Base-by-base conservation (phyloP, 768 basidiomycete genomes). In the Rhodotorula kratochvilovae region DNA sequence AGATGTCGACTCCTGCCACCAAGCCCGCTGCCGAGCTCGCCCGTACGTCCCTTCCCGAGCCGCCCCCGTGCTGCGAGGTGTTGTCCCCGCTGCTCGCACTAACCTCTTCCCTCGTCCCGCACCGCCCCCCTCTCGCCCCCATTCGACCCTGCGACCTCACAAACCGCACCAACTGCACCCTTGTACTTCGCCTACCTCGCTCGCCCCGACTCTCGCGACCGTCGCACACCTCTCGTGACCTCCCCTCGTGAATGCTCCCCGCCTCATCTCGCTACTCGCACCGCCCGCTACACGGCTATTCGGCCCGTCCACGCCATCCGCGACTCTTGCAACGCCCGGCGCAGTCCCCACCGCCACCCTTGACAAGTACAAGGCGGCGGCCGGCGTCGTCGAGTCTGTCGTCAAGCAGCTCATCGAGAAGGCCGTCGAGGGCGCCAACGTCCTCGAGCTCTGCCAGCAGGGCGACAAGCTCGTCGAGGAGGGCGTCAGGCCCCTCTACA, bases 381-480 rank as follows among this genome's bases (percentile, higher is more conserved):
- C 91, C 67, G 91, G 94, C 76, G 92, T 95, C 82, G 88, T 90
- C 53, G 86, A 90, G 77, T 85, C 86, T 76, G 91, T 90, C 68
- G 86, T 90, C 79, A 90, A 90, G 82, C 89, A 89, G 83, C 85
- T 98, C 77, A 84, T 96, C 76, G 87, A 86, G 57, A 84, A 88
- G 68, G 83, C 83, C 73, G 81, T 89, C 21, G 90, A 91, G 79
- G 94, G 91, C 42, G 90, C 90, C 76, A 91, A 90, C 82, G 77
- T 83, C 51, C 84, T 94, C 82, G 92, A 96, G 83, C 86, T 98
- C 62, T 96, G 92, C 80, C 81, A 89, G 63, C 90, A 92, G 82
- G 95, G 93, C 70, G 95, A 98, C 85, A 91, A 89, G 81, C 86
- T 94, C 80, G 84, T 98, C 81, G 91, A 93, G 81, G 85, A 90